Conservation (phyloP, 2,329 filamentous ascomycete species). For the Drechslerella coelobrocha region DNA sequence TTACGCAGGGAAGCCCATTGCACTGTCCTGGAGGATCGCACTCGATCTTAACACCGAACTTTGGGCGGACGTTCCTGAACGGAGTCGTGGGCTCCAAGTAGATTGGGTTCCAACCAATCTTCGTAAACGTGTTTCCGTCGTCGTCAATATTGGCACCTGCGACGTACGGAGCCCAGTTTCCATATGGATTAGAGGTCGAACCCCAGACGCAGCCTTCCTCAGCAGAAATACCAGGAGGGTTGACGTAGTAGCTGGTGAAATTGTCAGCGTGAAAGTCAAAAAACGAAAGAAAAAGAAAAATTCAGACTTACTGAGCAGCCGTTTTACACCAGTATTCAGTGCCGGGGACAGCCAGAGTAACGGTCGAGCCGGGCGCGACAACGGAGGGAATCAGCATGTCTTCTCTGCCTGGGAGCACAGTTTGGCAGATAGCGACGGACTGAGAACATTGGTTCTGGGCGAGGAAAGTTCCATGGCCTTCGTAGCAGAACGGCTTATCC, state of each 20-base stretch:
- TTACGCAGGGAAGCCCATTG: constrained; percentile 76
- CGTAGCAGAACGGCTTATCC: constrained; percentile 71
- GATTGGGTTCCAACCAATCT: constrained; percentile 79
- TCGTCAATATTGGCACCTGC: constrained; percentile 74
- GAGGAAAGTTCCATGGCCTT: constrained; percentile 70
- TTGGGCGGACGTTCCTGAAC: constrained; percentile 67
- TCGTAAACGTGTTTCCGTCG: constrained; percentile 73
- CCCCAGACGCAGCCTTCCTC: constrained; percentile 76
- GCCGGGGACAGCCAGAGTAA: constrained; percentile 74
- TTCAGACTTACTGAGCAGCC: constrained; percentile 71
- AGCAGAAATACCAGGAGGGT: constrained; percentile 70
- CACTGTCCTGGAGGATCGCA: constrained; percentile 69
- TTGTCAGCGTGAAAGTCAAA: constrained; percentile 53
- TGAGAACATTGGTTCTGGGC: constrained; percentile 70
- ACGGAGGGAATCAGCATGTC: constrained; percentile 82
- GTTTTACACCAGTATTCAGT: constrained; percentile 74
- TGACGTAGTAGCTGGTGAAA: constrained; percentile 72
- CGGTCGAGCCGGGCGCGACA: constrained; percentile 62
- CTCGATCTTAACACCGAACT: constrained; percentile 73
- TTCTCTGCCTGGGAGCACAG: constrained; percentile 78
- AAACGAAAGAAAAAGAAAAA: constrained; percentile 15
- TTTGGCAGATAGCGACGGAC: constrained; percentile 76
- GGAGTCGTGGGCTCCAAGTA: constrained; percentile 65
- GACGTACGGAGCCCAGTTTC: constrained; percentile 80
- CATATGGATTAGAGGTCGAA: constrained; percentile 66